Conservation (phyloP, 129 eudicot genomes). For the Flaveria linearis region DNA sequence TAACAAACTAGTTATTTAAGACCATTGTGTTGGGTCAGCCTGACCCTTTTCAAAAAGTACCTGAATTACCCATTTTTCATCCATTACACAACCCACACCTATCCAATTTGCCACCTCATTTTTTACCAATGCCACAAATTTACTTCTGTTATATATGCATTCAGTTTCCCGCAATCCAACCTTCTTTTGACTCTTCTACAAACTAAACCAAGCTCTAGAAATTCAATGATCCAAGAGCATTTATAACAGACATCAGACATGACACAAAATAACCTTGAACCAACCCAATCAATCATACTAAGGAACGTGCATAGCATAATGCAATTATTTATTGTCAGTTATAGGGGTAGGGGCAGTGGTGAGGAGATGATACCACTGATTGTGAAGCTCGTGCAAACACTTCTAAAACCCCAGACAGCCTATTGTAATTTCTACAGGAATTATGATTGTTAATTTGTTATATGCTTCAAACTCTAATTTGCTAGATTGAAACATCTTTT, state of each 20-base stretch:
- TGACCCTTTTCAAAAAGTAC: neutral
- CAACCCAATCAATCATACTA: neutral
- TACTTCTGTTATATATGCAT: neutral
- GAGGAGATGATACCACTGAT: constrained; percentile 8
- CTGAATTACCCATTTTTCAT: neutral
- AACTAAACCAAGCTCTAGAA: neutral
- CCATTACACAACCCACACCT: neutral
- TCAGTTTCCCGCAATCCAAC: neutral
- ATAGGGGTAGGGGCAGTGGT: neutral
- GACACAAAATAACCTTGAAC: constrained; percentile 13
- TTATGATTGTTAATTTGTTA: neutral
- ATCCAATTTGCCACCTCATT: neutral
- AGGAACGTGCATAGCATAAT: constrained; percentile 6
- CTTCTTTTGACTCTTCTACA: neutral
- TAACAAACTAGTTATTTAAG: neutral
- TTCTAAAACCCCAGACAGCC: neutral
- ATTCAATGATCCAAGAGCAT: neutral
- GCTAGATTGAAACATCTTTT: neutral
- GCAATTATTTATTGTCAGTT: constrained; percentile 8
- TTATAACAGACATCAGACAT: neutral
- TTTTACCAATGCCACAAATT: neutral
- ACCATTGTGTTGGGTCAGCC: neutral
- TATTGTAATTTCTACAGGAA: neutral
- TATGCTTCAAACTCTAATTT: constrained; percentile 11
- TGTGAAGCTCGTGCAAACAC: neutral